Evolutionary conservation across 192 early-diverging fungal species (phyloP).

Genomic region (Umbelopsis isabellina): DNA sequence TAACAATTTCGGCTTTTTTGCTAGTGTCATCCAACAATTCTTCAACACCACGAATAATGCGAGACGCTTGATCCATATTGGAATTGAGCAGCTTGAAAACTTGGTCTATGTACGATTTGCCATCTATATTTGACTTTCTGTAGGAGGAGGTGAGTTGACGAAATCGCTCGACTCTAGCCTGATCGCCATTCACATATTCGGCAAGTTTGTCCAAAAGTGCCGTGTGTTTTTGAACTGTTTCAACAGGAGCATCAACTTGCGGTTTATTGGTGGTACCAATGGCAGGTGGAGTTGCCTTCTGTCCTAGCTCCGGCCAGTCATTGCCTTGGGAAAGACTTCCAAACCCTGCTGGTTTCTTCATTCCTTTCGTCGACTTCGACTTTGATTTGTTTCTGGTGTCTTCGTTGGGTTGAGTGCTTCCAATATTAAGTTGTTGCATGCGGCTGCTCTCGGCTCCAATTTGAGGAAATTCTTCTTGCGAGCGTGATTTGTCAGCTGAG

Average conservation of each 20-base stretch:
- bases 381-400: not conserved
- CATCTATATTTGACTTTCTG: conserved; percentile 45
- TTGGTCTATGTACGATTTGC: conserved; percentile 45
- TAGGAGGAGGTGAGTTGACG: conserved; percentile 51
- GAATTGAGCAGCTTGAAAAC: conserved; percentile 42
- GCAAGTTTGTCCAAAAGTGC: conserved; percentile 46
- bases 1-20: conserved; percentile 63
- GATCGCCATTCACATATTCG: conserved; percentile 33
- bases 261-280: not conserved
- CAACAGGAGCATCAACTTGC: not conserved
- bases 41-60: conserved; percentile 54
- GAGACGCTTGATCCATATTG: conserved; percentile 45
- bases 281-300: not conserved
- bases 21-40: conserved; percentile 51
- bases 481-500: not conserved
- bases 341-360: conserved; percentile 18
- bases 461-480: conserved; percentile 25
- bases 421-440: not conserved
- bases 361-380: not conserved
- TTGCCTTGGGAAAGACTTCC: conserved; percentile 9
- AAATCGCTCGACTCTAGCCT: conserved; percentile 49
- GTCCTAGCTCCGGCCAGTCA: conserved; percentile 34
- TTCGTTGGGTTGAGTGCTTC: not conserved
- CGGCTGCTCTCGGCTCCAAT: conserved; percentile 15
- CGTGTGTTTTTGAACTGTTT: conserved; percentile 38